phyloP scores from a whole-genome alignment of 2,329 filamentous ascomycete species.

The Zymoseptoria pseudotritici region DNA sequence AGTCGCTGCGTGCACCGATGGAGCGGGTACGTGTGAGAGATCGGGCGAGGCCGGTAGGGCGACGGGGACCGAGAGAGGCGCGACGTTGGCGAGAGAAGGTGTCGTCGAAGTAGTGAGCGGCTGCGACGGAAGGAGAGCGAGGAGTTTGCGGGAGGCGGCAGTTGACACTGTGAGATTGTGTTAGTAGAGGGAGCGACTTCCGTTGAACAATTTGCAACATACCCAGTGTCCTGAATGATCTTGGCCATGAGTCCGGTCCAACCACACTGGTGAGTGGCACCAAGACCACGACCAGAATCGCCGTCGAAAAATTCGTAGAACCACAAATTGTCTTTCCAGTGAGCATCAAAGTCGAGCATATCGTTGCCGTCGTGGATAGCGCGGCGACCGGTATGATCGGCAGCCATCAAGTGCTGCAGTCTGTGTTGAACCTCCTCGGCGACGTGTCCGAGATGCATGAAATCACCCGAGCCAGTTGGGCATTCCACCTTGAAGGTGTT shows the following conservation, averaged over 20 bases:
- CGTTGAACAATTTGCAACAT: conserved; percentile 34
- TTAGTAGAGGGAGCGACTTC: background rate
- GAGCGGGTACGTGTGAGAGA: conserved; percentile 48
- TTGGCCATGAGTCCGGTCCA: conserved; percentile 95
- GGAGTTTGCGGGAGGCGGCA: conserved; percentile 91
- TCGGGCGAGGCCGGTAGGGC: conserved; percentile 52
- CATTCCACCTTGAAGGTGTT: conserved; percentile 84
- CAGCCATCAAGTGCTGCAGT: conserved; percentile 81
- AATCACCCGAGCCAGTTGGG: conserved; percentile 84
- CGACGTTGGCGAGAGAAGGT: conserved; percentile 57
- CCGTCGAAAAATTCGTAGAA: conserved; percentile 98
- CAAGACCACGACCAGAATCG: conserved; percentile 79
- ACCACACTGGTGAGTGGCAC: conserved; percentile 88
- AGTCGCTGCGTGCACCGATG: conserved; percentile 78
- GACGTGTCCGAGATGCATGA: conserved; percentile 92
- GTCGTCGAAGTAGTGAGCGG: conserved; percentile 94
- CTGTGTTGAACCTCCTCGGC: conserved; percentile 93
- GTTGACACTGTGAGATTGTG: conserved; percentile 53
- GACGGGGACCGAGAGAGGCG: conserved; percentile 50
- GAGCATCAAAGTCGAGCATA: conserved; percentile 77
- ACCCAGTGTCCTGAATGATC: conserved; percentile 97
- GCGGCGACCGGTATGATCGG: conserved; percentile 75
- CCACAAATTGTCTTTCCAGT: conserved; percentile 92
- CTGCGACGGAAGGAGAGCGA: conserved; percentile 72
- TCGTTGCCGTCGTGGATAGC: conserved; percentile 83